A percentile compares a stretch with the other conserved stretches of the same genome.
Conservation (phyloP, 768 basidiomycete genomes). For the Tricholoma matsutake region DNA sequence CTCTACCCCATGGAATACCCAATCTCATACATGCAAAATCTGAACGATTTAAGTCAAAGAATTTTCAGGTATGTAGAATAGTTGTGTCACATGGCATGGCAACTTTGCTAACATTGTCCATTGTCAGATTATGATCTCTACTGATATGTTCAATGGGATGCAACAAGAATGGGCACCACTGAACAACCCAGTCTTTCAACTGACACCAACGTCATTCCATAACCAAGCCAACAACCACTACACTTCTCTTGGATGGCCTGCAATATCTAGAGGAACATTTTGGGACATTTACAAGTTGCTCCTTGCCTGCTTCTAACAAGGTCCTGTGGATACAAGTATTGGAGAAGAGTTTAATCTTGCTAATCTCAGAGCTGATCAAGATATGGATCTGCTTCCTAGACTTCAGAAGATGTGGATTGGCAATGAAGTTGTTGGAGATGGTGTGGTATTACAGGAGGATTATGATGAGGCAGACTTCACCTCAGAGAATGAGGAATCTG, state of each 20-base stretch:
- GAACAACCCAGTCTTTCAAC: constrained; percentile 19
- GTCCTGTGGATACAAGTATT: constrained; percentile 1
- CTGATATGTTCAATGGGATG: constrained; percentile 12
- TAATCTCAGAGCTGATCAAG: too few species aligned
- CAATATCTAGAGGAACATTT: too few species aligned
- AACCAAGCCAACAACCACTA: constrained; percentile 11
- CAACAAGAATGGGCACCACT: constrained; percentile 16
- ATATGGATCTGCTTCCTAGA: constrained; percentile 5
- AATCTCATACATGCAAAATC: too few species aligned
- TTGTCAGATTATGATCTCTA: too few species aligned
- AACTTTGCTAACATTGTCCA: neutral
- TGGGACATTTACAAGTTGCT: too few species aligned
- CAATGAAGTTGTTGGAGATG: constrained; percentile 10
- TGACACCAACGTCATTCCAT: too few species aligned
- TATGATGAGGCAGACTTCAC: constrained; percentile 6
- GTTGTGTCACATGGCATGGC: too few species aligned
- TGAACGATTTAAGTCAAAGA: constrained; percentile 19
- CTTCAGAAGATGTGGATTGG: constrained; percentile 11
- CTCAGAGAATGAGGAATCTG: neutral
- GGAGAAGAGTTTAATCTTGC: neutral
- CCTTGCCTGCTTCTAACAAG: too few species aligned
- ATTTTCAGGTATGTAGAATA: constrained; percentile 30
- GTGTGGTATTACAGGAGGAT: constrained; percentile 8
- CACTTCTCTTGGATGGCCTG: constrained; percentile 10
- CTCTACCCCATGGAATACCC: too few species aligned